Evolutionary conservation across 495 filamentous ascomycete species (phyloP).

Genomic region (Aspergillus hancockii): DNA sequence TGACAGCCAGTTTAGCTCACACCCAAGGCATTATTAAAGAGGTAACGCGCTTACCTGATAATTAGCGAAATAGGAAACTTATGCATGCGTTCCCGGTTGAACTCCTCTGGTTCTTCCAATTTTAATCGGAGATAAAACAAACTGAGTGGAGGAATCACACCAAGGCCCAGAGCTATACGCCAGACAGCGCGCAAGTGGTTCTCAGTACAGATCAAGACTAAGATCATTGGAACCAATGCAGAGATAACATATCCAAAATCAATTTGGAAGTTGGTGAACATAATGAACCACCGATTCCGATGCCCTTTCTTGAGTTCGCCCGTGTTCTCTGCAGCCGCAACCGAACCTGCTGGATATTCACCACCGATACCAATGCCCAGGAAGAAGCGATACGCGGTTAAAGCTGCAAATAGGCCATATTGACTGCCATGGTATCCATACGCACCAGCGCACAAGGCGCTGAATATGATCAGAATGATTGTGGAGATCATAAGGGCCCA

Average conservation of each 20-base stretch:
- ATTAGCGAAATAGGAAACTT: slow-evolving; percentile 52
- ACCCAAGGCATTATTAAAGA: neutral
- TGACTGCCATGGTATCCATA: slow-evolving; percentile 67
- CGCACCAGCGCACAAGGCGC: slow-evolving; percentile 72
- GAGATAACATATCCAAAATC: slow-evolving; percentile 77
- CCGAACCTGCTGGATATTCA: slow-evolving; percentile 88
- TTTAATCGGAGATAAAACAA: slow-evolving; percentile 75
- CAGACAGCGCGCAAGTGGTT: slow-evolving; percentile 71
- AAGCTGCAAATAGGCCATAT: slow-evolving; percentile 71
- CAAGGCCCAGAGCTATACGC: slow-evolving; percentile 76
- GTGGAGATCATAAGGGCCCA: slow-evolving; percentile 80
- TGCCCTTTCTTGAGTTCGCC: slow-evolving; percentile 79
- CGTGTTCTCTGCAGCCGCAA: slow-evolving; percentile 79
- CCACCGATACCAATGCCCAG: slow-evolving; percentile 66
- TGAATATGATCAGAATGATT: slow-evolving; percentile 79
- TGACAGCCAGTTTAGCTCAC: slow-evolving; percentile 5
- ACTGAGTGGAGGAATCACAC: slow-evolving; percentile 73
- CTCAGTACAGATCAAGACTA: slow-evolving; percentile 69
- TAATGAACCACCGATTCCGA: slow-evolving; percentile 86
- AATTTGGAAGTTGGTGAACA: slow-evolving; percentile 91
- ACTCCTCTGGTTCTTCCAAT: slow-evolving; percentile 82
- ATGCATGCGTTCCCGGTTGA: slow-evolving; percentile 60
- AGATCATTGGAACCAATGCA: slow-evolving; percentile 70
- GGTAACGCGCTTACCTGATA: slow-evolving; percentile 40
- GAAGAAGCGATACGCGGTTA: slow-evolving; percentile 86